These are phyloP conservation scores for Colletotrichum sp. DNA, from an alignment of 2,329 filamentous ascomycete species.

Conservation along the genomic window DNA sequence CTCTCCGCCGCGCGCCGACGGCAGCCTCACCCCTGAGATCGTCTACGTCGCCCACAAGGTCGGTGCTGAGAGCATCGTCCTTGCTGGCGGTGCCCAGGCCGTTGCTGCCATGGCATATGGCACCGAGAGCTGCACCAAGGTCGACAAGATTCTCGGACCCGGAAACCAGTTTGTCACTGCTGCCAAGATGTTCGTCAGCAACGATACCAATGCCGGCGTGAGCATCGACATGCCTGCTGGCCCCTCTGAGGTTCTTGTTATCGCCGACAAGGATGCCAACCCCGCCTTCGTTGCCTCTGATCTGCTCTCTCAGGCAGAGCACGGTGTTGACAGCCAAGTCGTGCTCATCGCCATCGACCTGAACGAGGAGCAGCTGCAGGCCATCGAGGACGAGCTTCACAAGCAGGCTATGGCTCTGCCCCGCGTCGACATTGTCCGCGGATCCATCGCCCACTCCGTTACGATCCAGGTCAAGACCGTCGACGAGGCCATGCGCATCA, in stretches of 20 bases:
- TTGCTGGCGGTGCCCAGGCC: slow-evolving; percentile 94
- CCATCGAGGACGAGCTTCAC: slow-evolving; percentile 92
- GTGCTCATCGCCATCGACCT: slow-evolving; percentile 87
- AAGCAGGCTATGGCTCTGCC: slow-evolving; percentile 85
- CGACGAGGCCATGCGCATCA: slow-evolving; percentile 77
- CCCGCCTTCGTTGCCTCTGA: slow-evolving; percentile 96
- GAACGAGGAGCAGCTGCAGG: slow-evolving; percentile 70
- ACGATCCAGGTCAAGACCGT: slow-evolving; percentile 77
- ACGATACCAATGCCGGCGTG: slow-evolving; percentile 94
- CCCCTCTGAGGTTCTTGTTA: slow-evolving; percentile 93
- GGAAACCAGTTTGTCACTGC: slow-evolving; percentile 99
- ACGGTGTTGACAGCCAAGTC: slow-evolving; percentile 95
- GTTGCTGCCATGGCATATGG: slow-evolving; percentile 97
- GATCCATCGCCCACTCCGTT: slow-evolving; percentile 88
- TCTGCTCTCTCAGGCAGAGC: slow-evolving; percentile 92
- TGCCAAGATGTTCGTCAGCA: slow-evolving; percentile 97
- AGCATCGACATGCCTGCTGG: slow-evolving; percentile 99
- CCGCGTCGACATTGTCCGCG: slow-evolving; percentile 89
- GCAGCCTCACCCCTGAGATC: slow-evolving; percentile 92
- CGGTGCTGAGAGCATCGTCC: slow-evolving; percentile 91
- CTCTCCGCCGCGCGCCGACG: slow-evolving; percentile 87
- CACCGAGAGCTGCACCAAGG: slow-evolving; percentile 91
- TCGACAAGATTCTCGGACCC: slow-evolving; percentile 97
- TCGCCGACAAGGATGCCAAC: slow-evolving; percentile 86
- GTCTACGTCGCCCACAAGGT: slow-evolving; percentile 98